A percentile compares a stretch with the other conserved stretches of the same genome.
Conservation (phyloP, 2,329 filamentous ascomycete species). For the Fusarium pilosicola region DNA sequence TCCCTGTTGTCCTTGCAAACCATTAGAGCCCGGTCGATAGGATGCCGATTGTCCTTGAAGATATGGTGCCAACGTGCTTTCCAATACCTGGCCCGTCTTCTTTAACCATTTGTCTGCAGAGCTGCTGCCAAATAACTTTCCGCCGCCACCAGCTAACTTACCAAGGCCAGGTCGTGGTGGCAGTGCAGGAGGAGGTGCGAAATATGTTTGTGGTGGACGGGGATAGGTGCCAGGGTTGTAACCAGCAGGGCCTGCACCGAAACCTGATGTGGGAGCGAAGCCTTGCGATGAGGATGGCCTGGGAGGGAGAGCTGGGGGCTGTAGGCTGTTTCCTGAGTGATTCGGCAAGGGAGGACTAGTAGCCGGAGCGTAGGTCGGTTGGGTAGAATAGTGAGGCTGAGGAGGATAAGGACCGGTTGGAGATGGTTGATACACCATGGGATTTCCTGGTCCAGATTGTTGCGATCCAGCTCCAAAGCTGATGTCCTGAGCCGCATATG, state of each 20-base stretch:
- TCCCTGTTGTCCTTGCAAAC: slow-evolving; percentile 24
- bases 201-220: slow-evolving; percentile 48
- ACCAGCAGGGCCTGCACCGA: slow-evolving; percentile 37
- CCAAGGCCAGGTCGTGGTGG: slow-evolving; percentile 32
- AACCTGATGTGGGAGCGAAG: slow-evolving; percentile 15
- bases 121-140: slow-evolving; percentile 47
- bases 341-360: slow-evolving; percentile 13
- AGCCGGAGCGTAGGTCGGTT: slow-evolving; percentile 35
- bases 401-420: slow-evolving; percentile 21
- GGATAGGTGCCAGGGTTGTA: slow-evolving; percentile 44
- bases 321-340: slow-evolving; percentile 18
- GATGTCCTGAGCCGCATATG: slow-evolving; percentile 32
- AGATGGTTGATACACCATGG: slow-evolving; percentile 24
- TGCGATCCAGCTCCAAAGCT: slow-evolving; percentile 22
- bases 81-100: slow-evolving; percentile 50
- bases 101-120: slow-evolving; percentile 50
- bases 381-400: slow-evolving; percentile 38
- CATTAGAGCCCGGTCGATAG: slow-evolving; percentile 23
- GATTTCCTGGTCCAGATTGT: slow-evolving; percentile 19
- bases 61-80: slow-evolving; percentile 48
- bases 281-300: slow-evolving; percentile 40
- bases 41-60: slow-evolving; percentile 36
- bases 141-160: slow-evolving; percentile 28
- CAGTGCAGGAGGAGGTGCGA: slow-evolving; percentile 40
- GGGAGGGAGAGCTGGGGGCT: slow-evolving; percentile 44